phyloP scores from a whole-genome alignment of 257 asterid species.

The Henckelia pumila region DNA sequence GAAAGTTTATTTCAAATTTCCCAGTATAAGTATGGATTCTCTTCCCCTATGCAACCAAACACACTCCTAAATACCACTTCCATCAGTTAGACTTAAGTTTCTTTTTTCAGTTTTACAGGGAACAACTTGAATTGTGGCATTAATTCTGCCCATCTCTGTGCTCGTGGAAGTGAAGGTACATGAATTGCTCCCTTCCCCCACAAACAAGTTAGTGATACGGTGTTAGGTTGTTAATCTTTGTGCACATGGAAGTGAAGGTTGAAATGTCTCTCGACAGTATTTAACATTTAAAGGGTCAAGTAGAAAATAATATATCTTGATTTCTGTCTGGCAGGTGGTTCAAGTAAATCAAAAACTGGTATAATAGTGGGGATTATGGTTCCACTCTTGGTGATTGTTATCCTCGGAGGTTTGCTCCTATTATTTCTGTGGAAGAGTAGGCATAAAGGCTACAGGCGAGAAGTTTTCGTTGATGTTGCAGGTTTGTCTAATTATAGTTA shows the following conservation, averaged over 20 bases:
- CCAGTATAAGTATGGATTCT: constrained; percentile 61
- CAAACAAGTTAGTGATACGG: not conserved
- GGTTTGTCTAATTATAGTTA: constrained; percentile 43
- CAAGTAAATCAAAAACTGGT: constrained; percentile 60
- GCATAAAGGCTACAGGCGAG: constrained; percentile 56
- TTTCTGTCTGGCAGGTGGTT: constrained; percentile 47
- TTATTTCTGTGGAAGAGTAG: constrained; percentile 60
- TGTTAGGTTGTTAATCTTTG: not conserved
- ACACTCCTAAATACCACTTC: constrained; percentile 3
- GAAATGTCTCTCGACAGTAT: constrained; percentile 1
- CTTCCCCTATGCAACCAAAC: not conserved
- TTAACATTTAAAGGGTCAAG: not conserved
- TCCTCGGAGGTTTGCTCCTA: constrained; percentile 55
- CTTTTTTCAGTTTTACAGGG: constrained; percentile 77
- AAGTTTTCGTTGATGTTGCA: constrained; percentile 84
- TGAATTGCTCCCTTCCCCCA: constrained; percentile 14
- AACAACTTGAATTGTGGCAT: constrained; percentile 75
- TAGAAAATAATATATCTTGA: not conserved
- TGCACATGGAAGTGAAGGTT: not conserved
- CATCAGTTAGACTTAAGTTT: constrained; percentile 30
- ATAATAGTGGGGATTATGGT: constrained; percentile 60
- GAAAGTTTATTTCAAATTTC: constrained; percentile 61
- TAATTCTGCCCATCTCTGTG: constrained; percentile 51
- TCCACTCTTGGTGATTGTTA: constrained; percentile 53
- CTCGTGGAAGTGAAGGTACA: constrained; percentile 61